Evolutionary conservation across 2,329 filamentous ascomycete species (phyloP), one percentile per base, ranked within the genome.

Genomic region (Trichoderma semiorbis): DNA sequence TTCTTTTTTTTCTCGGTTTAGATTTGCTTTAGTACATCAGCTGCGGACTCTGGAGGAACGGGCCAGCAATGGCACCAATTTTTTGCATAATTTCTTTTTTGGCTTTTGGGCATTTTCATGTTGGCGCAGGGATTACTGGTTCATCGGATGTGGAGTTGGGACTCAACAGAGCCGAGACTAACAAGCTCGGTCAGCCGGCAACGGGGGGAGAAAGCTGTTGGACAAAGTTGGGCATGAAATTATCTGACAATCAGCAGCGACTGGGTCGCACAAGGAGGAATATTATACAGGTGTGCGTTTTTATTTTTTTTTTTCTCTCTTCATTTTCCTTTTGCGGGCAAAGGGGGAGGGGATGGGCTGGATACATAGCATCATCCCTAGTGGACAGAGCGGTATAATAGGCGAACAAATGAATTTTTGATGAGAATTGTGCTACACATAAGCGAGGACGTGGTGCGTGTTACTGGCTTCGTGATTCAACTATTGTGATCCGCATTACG

Each of bases 31-130:
- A 14, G 63, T 55, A 55, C 21, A 24, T 69, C 39, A 53, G 55
- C 39, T 62, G 60, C 28, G 66, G 57, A 21, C 21, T 69, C 39
- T 53, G 36, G 57, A 53, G 68, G 58, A 69, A 70, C 47, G 68
- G 57, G 68, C 68, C 68, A 70, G 68, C 68, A 70, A 70, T 70
- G 68, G 68, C 68, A 30, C 58, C 68, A 70, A 63, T 30, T 63
- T 57, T 58, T 57, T 58, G 69, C 69, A 71, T 71, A 26, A 36
- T 65, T 58, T 53, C 36, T n/a, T 70, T 43, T 63, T 32, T 47
- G 36, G 32, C 14, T 55, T 34, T 43, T 53, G 18, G 36, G 30
- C 53, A 47, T 26, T 55, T 62, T 57, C n/a, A 39, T 34, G 16
- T 50, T 58, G 69, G 69, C 69, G 69, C 50, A 65, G 69, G 69